phyloP scores from a whole-genome alignment of 2,329 filamentous ascomycete species.

The Myriosclerotinia curreyana region DNA sequence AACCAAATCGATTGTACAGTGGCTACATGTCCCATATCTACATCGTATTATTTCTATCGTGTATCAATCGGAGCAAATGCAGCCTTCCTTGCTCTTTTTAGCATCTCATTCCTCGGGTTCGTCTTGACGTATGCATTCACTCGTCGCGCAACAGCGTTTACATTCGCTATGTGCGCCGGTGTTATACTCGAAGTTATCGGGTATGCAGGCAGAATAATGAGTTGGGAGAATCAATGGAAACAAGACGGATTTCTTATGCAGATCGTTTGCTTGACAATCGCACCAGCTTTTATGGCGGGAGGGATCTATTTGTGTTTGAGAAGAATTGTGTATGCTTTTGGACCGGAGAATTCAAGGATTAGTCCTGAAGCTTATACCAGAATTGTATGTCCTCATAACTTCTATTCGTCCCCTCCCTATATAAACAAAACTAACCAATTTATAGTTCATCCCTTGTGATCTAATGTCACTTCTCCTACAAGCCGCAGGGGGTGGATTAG shows the following conservation, averaged over 20 bases:
- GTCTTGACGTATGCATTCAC: conserved; percentile 44
- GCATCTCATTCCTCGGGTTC: conserved; percentile 44
- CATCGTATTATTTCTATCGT: conserved; percentile 51
- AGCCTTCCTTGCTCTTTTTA: conserved; percentile 51
- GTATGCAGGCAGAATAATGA: conserved; percentile 56
- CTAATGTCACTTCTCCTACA: conserved; percentile 59
- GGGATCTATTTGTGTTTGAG: conserved; percentile 61
- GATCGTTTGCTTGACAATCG: conserved; percentile 61
- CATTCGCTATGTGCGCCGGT: conserved; percentile 53
- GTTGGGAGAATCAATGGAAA: conserved; percentile 53
- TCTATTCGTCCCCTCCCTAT: conserved; percentile 35
- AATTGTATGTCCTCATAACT: conserved; percentile 43
- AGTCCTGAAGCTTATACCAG: conserved; percentile 48
- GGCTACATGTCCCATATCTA: conserved; percentile 37
- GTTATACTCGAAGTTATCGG: conserved; percentile 56
- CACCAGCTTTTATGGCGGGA: conserved; percentile 62
- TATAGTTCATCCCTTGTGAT: conserved; percentile 61
- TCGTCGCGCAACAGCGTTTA: conserved; percentile 50
- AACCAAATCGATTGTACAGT: conserved; percentile 13
- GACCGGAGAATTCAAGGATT: conserved; percentile 49
- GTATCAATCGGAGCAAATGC: conserved; percentile 54
- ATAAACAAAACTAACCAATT: background rate
- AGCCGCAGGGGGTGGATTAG: conserved; percentile 56
- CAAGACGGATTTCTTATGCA: conserved; percentile 52
- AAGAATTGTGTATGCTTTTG: conserved; percentile 49